Conservation (phyloP, 345 rosid genomes). For the Dimocarpus longan region DNA sequence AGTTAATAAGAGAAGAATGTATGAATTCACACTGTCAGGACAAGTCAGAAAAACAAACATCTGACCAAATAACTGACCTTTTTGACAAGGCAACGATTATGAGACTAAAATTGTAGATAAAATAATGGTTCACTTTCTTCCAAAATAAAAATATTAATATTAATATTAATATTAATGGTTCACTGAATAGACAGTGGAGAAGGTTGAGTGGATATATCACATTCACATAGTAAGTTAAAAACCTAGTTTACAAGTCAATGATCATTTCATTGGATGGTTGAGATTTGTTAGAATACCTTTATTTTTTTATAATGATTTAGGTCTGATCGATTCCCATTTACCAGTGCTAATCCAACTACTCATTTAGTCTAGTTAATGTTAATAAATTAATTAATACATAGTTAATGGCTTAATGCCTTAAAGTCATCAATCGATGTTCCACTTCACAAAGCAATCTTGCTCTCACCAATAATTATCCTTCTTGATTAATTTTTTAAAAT, state of each 20-base stretch:
- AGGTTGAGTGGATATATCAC: not conserved
- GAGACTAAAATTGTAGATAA: not conserved
- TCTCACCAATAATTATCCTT: not conserved
- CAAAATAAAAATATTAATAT: too few species aligned
- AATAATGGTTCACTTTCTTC: not conserved
- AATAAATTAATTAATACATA: not conserved
- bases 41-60: not conserved
- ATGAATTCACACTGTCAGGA: not conserved
- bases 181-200: not conserved
- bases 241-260: conserved; percentile 1
- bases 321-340: not conserved
- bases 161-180: not conserved
- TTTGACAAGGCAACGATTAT: not conserved
- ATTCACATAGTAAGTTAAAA: not conserved
- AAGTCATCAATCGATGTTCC: not conserved
- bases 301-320: conserved; percentile 5
- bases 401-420: too few species aligned
- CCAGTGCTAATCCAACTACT: conserved; percentile 9
- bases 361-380: not conserved
- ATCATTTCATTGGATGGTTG: conserved; percentile 15
- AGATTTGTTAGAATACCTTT: conserved; percentile 7
- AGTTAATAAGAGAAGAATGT: not conserved
- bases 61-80: not conserved
- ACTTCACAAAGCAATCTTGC: not conserved
- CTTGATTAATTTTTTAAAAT: not conserved